phyloP scores from a whole-genome alignment of 106 monocot species.

The Gastrodia elata region DNA sequence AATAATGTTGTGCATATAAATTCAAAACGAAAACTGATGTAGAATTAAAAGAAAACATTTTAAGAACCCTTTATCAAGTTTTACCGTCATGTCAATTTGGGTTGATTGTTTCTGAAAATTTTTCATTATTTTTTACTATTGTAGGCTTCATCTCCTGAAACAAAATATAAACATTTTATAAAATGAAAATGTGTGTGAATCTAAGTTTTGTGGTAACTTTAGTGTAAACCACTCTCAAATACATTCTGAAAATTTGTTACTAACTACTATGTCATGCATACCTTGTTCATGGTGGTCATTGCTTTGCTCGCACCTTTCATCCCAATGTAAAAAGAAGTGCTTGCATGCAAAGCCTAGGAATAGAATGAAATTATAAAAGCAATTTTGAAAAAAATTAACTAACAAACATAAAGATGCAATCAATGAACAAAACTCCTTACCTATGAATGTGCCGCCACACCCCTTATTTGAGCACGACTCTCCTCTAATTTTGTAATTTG shows the following conservation, averaged over 20 bases:
- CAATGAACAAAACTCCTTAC: slow-evolving; percentile 15
- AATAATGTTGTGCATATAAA: not conserved
- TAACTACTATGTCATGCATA: slow-evolving; percentile 16
- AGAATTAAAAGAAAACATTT: not conserved
- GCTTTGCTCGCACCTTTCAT: slow-evolving; percentile 99
- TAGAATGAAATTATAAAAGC: not conserved
- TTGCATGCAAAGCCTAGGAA: slow-evolving; percentile 86
- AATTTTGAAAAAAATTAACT: not conserved
- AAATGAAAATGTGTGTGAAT: not conserved
- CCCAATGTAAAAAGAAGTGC: slow-evolving; percentile 91
- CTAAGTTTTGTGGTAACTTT: not conserved
- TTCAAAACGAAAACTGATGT: not conserved
- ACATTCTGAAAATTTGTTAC: not conserved
- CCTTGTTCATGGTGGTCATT: slow-evolving; percentile 98
- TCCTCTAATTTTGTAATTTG: slow-evolving; percentile 97
- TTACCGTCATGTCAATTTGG: slow-evolving; percentile 98
- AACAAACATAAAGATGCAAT: not conserved
- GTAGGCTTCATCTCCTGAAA: slow-evolving; percentile 94
- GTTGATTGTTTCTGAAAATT: slow-evolving; percentile 96
- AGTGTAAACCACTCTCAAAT: not conserved
- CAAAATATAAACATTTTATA: slow-evolving; percentile 2
- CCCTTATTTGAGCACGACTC: slow-evolving; percentile 88
- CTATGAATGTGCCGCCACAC: slow-evolving; percentile 94
- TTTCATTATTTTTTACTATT: slow-evolving; percentile 75
- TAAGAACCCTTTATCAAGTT: not conserved